A percentile compares a stretch with the other conserved stretches of the same genome.
Evolutionary conservation across 2,329 filamentous ascomycete genomes (phyloP).

Genomic region (Pseudogymnoascus pannorum): DNA sequence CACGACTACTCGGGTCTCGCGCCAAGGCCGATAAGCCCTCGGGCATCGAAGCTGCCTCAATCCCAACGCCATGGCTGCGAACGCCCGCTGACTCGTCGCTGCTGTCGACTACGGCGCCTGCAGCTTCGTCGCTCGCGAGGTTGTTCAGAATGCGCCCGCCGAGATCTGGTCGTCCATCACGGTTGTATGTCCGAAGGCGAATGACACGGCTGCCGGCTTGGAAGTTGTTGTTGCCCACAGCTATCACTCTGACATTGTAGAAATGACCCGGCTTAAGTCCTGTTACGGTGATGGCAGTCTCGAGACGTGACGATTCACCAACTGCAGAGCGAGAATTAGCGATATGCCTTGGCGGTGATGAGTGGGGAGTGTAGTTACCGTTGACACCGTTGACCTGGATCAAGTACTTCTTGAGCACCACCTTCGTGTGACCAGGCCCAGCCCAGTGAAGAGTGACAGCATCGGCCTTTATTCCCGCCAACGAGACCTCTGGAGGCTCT

Average conservation of each 20-base stretch:
- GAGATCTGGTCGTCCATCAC: constrained; percentile 55
- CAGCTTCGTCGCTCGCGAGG: constrained; percentile 46
- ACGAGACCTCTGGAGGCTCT: constrained; percentile 77
- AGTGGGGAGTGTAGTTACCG: constrained; percentile 46
- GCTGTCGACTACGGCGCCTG: constrained; percentile 35
- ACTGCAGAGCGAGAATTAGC: constrained; percentile 43
- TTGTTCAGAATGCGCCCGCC: constrained; percentile 50
- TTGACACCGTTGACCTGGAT: constrained; percentile 92
- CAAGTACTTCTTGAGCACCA: constrained; percentile 71
- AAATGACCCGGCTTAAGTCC: constrained; percentile 80
- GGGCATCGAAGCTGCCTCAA: constrained; percentile 55
- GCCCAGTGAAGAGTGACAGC: constrained; percentile 91
- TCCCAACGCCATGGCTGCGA: constrained; percentile 42
- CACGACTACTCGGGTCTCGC: constrained; percentile 56
- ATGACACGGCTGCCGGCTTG: constrained; percentile 82
- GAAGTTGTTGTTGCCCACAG: constrained; percentile 86
- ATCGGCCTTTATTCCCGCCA: constrained; percentile 81
- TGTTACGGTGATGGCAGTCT: constrained; percentile 85
- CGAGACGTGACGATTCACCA: constrained; percentile 72
- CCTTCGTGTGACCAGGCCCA: constrained; percentile 54
- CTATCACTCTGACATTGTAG: constrained; percentile 89
- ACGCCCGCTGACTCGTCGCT: constrained; percentile 37
- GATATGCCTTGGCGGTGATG: neutral
- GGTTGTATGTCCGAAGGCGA: constrained; percentile 68
- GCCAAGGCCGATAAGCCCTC: constrained; percentile 53